These are phyloP conservation scores for Ogataea siamensis DNA, from an alignment of 805 yeast species.

Conservation along the genomic window DNA sequence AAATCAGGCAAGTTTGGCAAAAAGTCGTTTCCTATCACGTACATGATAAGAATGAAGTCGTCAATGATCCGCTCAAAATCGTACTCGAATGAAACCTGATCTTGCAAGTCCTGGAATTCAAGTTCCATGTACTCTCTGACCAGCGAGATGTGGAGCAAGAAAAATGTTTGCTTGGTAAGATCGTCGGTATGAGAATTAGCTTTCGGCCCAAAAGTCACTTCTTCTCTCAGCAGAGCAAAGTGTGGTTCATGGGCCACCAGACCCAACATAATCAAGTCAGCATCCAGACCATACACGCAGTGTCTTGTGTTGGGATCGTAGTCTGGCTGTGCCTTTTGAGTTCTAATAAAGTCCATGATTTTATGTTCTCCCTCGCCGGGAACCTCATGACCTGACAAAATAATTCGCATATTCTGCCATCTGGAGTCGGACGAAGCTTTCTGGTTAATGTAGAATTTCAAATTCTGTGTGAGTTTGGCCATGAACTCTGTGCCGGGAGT, in stretches of 20 bases:
- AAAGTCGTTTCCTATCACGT: constrained; percentile 97
- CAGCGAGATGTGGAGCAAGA: constrained; percentile 76
- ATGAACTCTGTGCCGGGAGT: constrained; percentile 98
- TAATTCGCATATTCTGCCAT: constrained; percentile 77
- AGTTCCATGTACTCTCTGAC: constrained; percentile 88
- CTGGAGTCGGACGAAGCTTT: constrained; percentile 82
- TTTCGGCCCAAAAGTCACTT: constrained; percentile 76
- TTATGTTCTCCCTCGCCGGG: constrained; percentile 99
- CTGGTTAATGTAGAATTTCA: constrained; percentile 84
- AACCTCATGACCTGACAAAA: constrained; percentile 90
- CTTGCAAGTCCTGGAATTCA: constrained; percentile 74
- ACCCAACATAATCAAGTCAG: constrained; percentile 93
- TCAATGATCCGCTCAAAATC: constrained; percentile 88
- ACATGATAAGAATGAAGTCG: constrained; percentile 88
- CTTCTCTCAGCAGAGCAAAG: constrained; percentile 90
- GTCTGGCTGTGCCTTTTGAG: constrained; percentile 66
- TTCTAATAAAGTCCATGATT: constrained; percentile 88
- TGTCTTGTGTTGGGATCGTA: constrained; percentile 84
- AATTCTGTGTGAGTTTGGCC: constrained; percentile 79
- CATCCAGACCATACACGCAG: constrained; percentile 94
- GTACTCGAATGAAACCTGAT: constrained; percentile 61
- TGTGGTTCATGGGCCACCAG: constrained; percentile 94
- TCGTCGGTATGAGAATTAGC: constrained; percentile 36
- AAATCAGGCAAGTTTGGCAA: constrained; percentile 94
- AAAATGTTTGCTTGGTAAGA: constrained; percentile 78